A percentile compares a stretch with the other conserved stretches of the same genome.
Conservation (phyloP, 2,329 filamentous ascomycete genomes). For the Chaetomium sp. region DNA sequence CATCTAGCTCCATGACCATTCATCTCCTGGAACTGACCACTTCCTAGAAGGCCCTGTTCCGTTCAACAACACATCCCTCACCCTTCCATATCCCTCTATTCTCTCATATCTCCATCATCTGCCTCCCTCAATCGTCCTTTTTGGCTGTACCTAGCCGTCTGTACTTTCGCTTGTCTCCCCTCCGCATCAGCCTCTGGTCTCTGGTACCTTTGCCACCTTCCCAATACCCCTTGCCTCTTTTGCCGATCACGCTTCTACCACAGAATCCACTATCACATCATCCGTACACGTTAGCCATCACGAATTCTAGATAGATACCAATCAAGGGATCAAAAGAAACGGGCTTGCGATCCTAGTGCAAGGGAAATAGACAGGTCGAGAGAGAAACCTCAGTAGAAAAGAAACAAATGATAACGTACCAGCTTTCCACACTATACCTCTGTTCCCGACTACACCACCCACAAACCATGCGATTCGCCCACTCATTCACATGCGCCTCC, state of each 20-base stretch:
- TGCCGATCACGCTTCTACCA: conserved; percentile 60
- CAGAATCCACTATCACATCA: conserved; percentile 47
- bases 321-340: not conserved
- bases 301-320: not conserved
- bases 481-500: conserved; percentile 69
- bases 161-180: conserved; percentile 70
- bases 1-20: no score
- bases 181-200: conserved; percentile 63
- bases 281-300: not conserved
- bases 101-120: not conserved
- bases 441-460: conserved; percentile 76
- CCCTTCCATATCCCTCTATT: no score
- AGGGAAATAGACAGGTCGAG: not conserved
- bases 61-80: not conserved
- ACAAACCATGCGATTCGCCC: conserved; percentile 79
- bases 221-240: conserved; percentile 68
- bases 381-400: not conserved
- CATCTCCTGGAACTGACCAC: no score
- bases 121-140: conserved; percentile 19
- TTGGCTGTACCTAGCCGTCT: conserved; percentile 49
- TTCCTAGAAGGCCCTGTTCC: no score
- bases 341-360: not conserved
- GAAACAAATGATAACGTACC: conserved; percentile 28
- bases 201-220: conserved; percentile 80
- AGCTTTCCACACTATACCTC: conserved; percentile 69